A percentile compares a stretch with the other conserved stretches of the same genome.
Conservation (phyloP, 2,329 filamentous ascomycete species). For the Immersiporthe knoxdaviesiana region DNA sequence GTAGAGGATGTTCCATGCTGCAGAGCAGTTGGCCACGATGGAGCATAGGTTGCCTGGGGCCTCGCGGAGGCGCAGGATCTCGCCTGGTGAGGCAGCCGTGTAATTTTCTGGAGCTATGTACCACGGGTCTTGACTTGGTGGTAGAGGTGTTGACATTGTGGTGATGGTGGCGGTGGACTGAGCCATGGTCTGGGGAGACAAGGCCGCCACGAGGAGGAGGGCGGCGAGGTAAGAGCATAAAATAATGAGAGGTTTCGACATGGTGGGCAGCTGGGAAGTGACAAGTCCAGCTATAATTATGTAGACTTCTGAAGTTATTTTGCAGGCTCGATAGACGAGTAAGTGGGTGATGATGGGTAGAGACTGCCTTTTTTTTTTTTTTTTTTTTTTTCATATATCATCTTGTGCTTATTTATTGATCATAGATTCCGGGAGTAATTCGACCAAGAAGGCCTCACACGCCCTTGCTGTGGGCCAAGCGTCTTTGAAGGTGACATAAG, state of each 20-base stretch:
- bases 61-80: neutral
- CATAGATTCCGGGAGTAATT: neutral
- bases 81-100: neutral
- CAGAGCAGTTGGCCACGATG: neutral
- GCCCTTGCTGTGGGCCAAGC: too few species aligned
- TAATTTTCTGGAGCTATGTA: neutral
- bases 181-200: neutral
- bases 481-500: too few species aligned
- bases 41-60: neutral
- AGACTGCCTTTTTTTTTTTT: neutral
- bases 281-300: too few species aligned
- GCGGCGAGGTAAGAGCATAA: neutral
- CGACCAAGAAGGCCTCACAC: too few species aligned
- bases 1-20: conserved; percentile 1
- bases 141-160: neutral
- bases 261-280: neutral
- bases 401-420: too few species aligned
- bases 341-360: neutral
- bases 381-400: neutral
- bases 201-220: neutral
- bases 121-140: conserved; percentile 1
- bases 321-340: too few species aligned
- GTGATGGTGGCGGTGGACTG: neutral
- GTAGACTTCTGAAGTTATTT: neutral
- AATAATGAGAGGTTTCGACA: neutral